Evolutionary conservation across 2,329 filamentous ascomycete genomes (phyloP), one percentile per base, ranked within the genome.

Genomic region (Diaporthe velutina): DNA sequence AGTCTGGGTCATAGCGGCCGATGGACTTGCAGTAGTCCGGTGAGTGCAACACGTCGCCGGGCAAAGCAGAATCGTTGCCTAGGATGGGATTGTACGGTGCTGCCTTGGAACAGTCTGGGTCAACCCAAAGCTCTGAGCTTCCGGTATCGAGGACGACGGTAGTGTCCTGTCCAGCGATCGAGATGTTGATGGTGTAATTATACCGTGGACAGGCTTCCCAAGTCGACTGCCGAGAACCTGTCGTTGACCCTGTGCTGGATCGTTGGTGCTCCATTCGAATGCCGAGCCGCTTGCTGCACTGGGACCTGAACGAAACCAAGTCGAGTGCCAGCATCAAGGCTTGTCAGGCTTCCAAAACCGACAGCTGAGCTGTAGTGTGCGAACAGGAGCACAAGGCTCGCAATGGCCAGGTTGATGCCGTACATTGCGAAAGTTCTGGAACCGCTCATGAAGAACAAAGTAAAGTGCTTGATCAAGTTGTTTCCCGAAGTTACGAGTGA

Each of bases 121-220:
- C 71, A 8, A 78, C 76, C 77, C 77, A 79, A 7, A 78, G 68
- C 25, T 79, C 77, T 3, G 54, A 71, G n/a, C 77, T 79, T 30
- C 78, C 78, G 3, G 78, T 78, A 50, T 80, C 78, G 35, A 80
- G 17, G 17, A 74, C 48, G 30, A 80, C 79, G 13, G 84, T 76
- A 28, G 81, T 74, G 12, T 25, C 15, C 30, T 67, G 73, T 52
- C 68, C 73, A 5, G n/a, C 58, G 13, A 73, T 67, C 4, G 68
- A 57, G 9, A 74, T 70, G 58, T 74, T 58, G 68, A 74, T 52
- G 13, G 12, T 58, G 68, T 54, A 72, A 4, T 1, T 42, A 22
- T 19, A 30, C 19, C n/a, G 8, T 30, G 35, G 33, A 52, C 3
- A 67, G n/a, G 33, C 52, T 52, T 4, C 25, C 35, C 42, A 74